A percentile compares a stretch with the other conserved stretches of the same genome.
Conservation (phyloP, 2,329 filamentous ascomycete genomes). For the Fusarium phyllophilum region DNA sequence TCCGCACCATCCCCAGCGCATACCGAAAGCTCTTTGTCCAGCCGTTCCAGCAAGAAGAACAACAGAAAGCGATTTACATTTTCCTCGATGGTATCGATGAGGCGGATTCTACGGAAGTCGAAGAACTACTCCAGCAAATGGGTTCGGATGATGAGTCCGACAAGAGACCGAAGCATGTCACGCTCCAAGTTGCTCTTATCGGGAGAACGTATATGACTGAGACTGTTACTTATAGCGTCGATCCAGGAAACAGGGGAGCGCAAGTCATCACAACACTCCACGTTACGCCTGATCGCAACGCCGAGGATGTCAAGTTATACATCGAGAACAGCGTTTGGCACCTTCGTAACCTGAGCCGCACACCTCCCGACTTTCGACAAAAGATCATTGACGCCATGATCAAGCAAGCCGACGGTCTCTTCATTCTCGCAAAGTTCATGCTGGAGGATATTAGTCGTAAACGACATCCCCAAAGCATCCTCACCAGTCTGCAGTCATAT, state of each 20-base stretch:
- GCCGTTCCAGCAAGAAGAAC: conserved; percentile 49
- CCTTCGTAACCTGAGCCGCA: conserved; percentile 51
- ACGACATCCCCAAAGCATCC: conserved; percentile 56
- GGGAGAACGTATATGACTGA: conserved; percentile 57
- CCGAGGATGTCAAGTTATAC: conserved; percentile 54
- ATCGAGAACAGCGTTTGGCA: conserved; percentile 54
- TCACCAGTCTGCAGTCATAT: conserved; percentile 56
- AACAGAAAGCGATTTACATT: conserved; percentile 53
- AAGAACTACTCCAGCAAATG: conserved; percentile 51
- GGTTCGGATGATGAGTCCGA: conserved; percentile 40
- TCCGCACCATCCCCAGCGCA: conserved; percentile 56
- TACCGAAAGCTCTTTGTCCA: conserved; percentile 55
- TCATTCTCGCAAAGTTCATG: conserved; percentile 62
- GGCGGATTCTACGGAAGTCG: conserved; percentile 51
- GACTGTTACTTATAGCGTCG: conserved; percentile 48
- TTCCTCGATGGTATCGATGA: conserved; percentile 61
- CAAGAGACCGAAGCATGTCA: conserved; percentile 29
- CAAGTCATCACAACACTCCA: conserved; percentile 53
- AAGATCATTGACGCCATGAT: conserved; percentile 54
- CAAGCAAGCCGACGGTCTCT: conserved; percentile 57
- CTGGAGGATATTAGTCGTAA: conserved; percentile 59
- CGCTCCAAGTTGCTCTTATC: conserved; percentile 52
- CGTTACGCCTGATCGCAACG: conserved; percentile 56
- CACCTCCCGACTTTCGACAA: conserved; percentile 47
- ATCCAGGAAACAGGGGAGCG: conserved; percentile 44